Base-by-base conservation (phyloP, 2,329 filamentous ascomycete species). In the Talaromyces sp. region DNA sequence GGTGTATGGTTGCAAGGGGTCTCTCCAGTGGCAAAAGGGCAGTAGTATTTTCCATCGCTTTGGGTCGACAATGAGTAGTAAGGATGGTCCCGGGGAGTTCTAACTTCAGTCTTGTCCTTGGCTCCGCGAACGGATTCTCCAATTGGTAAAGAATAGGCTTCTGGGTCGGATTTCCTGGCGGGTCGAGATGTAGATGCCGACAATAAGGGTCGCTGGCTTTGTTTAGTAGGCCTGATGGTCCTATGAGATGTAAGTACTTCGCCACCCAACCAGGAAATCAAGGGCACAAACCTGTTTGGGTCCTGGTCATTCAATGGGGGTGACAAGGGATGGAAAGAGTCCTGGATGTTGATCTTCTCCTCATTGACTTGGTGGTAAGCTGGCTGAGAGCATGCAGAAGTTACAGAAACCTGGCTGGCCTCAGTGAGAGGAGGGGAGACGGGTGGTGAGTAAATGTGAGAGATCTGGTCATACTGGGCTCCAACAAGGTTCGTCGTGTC, bases 1-100 rank as follows among this genome's bases (percentile, higher is more conserved):
- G 93, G 88, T 81, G 91, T 91, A 87, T 97, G 94, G 78, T 87
- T 91, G 86, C 94, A 98, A 74, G 88, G 84, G 60, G 85, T 81
- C 65, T 84, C 81, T 72, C 88, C 90, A 63, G 71, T 72, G 77
- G 90, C 88, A 84, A 90, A 95, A 5, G 94, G 94, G 84, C 94
- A 98, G 81, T 96, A 92, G 82, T 95, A 98, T 66, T 96, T 86
- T 74, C 92, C 93, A 79, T 97, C 92, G 68, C 70, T 75, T 61
- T 77, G 75, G 53, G 79, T 77, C n/a, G 77, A 72, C 69, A 78
- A 69, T 49, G 78, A 75, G 68, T 80, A 80, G 68, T 74, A 80
- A 25, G 75, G 74, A 66, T 80, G 78, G 66, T 80, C 78, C 66
- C 78, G 74, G 51, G 78, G 78, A 65, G 76, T 78, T 65, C 76